Percentiles rank a stretch among this genome's conserved stretches.
phyloP scores from a whole-genome alignment of 345 rosid genomes.

The Eucalyptus pauciflora region DNA sequence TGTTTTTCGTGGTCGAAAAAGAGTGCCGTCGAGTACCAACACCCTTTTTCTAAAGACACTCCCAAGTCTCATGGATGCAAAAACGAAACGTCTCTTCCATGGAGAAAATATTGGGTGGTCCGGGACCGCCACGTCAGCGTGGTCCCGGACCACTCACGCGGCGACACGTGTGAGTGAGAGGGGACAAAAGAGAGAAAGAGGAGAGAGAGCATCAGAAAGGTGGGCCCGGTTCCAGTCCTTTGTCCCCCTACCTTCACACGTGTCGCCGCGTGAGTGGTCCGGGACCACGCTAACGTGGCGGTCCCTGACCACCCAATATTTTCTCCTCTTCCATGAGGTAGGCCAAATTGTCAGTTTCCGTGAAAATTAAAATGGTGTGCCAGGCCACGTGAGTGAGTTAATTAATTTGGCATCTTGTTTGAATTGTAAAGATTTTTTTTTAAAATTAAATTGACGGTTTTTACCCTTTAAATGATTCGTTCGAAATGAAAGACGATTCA shows the following conservation, averaged over 20 bases:
- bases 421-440: background rate
- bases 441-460: fast-evolving
- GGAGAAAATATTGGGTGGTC: too few relatives aligned
- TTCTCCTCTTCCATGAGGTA: background rate
- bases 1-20: background rate
- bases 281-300: too few relatives aligned
- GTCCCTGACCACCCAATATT: too few relatives aligned
- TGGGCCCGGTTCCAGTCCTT: too few relatives aligned
- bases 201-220: too few relatives aligned
- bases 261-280: too few relatives aligned
- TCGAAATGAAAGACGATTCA: background rate
- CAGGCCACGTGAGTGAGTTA: background rate
- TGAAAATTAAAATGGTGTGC: background rate
- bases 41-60: background rate
- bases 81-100: background rate
- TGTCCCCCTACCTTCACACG: too few relatives aligned
- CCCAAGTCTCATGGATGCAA: background rate
- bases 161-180: too few relatives aligned
- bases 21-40: background rate
- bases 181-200: too few relatives aligned
- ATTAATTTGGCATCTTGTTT: background rate
- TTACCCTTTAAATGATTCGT: background rate
- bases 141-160: too few relatives aligned
- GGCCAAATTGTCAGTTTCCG: background rate
- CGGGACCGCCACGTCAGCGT: too few relatives aligned